Conservation (phyloP, 768 basidiomycete species). For the Candolleomyces eurysporus region DNA sequence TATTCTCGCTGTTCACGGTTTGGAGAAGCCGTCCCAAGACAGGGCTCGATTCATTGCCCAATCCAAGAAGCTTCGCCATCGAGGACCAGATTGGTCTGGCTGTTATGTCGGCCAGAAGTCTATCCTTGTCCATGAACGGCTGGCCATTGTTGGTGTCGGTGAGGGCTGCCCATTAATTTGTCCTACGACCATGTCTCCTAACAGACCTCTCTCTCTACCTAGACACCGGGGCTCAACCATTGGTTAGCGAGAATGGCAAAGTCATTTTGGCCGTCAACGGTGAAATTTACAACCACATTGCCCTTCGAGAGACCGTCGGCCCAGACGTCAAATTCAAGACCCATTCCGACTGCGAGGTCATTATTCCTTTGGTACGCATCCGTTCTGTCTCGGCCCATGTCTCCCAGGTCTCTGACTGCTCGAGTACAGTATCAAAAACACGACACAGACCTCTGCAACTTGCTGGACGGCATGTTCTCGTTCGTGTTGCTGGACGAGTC, state of each 20-base stretch:
- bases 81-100: slow-evolving; percentile 99
- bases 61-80: slow-evolving; percentile 87
- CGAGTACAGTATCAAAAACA: slow-evolving; percentile 73
- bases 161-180: slow-evolving; percentile 19
- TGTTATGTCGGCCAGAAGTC: slow-evolving; percentile 82
- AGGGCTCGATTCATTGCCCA: slow-evolving; percentile 77
- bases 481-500: slow-evolving; percentile 96
- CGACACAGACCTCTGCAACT: slow-evolving; percentile 69
- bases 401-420: neutral
- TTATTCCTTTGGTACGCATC: slow-evolving; percentile 75
- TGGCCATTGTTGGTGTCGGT: slow-evolving; percentile 99
- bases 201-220: slow-evolving; percentile 1
- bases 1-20: slow-evolving; percentile 82
- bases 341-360: slow-evolving; percentile 97
- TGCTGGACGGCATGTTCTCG: slow-evolving; percentile 98
- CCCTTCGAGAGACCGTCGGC: slow-evolving; percentile 67
- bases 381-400: neutral
- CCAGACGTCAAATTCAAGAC: slow-evolving; percentile 84
- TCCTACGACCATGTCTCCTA: neutral
- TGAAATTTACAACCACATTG: slow-evolving; percentile 97
- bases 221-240: slow-evolving; percentile 97
- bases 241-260: slow-evolving; percentile 83
- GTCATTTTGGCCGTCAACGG: slow-evolving; percentile 91
- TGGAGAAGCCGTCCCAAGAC: slow-evolving; percentile 67
- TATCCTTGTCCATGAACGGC: slow-evolving; percentile 90